Base-by-base conservation (phyloP, 441 rosid species). In the Syzygium syzygioides region DNA sequence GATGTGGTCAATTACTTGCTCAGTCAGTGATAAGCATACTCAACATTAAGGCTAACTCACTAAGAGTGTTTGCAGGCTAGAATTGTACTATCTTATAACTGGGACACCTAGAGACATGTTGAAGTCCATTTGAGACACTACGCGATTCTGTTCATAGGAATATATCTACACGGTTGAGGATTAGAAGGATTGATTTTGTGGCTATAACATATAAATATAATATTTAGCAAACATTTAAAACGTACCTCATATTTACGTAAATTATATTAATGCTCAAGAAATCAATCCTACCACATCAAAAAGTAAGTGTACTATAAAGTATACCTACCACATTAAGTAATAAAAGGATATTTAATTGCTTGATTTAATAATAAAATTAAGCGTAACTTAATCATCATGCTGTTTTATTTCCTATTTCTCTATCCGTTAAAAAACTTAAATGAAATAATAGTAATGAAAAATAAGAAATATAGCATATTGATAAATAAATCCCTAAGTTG, bases 11-110 rank as follows among this genome's bases (percentile, higher is more conserved):
- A 4, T 1, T 66, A 32, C 79, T 32, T 66, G 45, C 79, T 32
- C 45, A 17, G 3, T 32, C 0, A 0, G 23, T 4, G 25, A 8
- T 32, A 66, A 14, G 23, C 79, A 8, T 66, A 0, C 41, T 0
- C 13, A 66, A 66, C 25, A 66, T 9, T 17, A 25, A 66, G 79
- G 79, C 25, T 18, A 2, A 66, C 79, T 66, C 20, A 32, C 45
- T 2, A 66, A 66, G 45, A 4, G 14, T 0, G 14, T 57, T 66
- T 32, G 79, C 79, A 9, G 2, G 79, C 45, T 66, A 32, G 4
- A 60, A 26, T 6, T 0, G 9, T 64, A 30, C 1, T 17, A 30
- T 30, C 41, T 19, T 30, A 0, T 7, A 30, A 66, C 0, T 18
- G 9, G 9, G 12, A 66, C 4, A 66, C 41, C 7, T 32, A 32